Base-by-base conservation (phyloP, 2,329 filamentous ascomycete species). In the Alternaria arbusti region DNA sequence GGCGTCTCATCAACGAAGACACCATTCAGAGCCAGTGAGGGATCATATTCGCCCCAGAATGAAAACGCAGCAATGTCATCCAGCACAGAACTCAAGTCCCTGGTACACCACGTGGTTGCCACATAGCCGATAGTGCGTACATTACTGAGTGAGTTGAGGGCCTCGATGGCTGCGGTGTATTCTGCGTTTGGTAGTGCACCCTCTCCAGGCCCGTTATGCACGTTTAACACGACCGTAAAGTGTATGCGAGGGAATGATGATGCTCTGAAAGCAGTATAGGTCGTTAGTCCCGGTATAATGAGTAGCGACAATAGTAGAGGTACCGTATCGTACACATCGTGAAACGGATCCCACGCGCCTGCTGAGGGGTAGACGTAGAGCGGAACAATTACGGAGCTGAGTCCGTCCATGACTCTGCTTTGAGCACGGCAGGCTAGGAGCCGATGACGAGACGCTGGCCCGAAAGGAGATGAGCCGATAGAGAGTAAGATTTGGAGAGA, bases 1-100 rank as follows among this genome's bases (percentile, higher is more conserved):
- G 83, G 83, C 45, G 80, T 82, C 72, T 86, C 83, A 64, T 85
- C 84, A 61, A 85, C 82, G 71, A 85, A 85, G 67, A 85, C 84
- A 54, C 83, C 83, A 57, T 78, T 78, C 68, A 86, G 74, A 22
- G 79, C 74, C 54, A 85, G 71, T 44, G 76, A 76, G 12, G 76
- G 68, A 64, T 79, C 77, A 17, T 74, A 73, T 54, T 74, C 75
- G 57, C 74, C 76, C 84, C 84, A 86, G 40, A 77, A 79, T 15
- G 79, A 80, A 61, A 85, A 86, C 5, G 75, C 77, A 55, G 79
- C 78, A 49, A 86, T 80, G 63, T 86, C 84, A 62, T 74, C 59
- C 22, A 72, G 64, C 54, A 68, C 70, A 45, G 57, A 64, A 54
- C 64, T 67, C 47, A 74, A 23, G 49, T 64, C 64, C 56, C 71